Base-by-base conservation (phyloP, 1,284 basidiomycete species). In the Austropuccinia psidii region DNA sequence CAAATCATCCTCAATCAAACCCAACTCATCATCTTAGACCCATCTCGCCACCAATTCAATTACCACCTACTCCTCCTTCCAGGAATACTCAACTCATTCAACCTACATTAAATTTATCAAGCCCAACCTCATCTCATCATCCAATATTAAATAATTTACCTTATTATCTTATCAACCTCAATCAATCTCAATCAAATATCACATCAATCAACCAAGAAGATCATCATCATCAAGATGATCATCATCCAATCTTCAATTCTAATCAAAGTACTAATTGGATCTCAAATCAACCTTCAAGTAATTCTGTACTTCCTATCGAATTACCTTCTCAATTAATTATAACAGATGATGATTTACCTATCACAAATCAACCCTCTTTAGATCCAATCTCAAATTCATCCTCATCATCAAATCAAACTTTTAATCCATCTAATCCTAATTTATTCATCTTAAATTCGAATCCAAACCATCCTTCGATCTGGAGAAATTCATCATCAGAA, bases 401-500 rank as follows among this genome's bases (percentile, higher is more conserved):
- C 21, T 47, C 43, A 47, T 17, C 17, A 47, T 17, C 43, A 21
- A 47, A 47, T 47, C 17, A 17, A 17, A 21, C 21, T 17, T 15
- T 47, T 47, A 47, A 21, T 47, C 17, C 15, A 47, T 15, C 17
- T 17, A 47, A 21, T 17, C 43, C 43, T 15, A 15, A 17, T 47
- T 17, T 15, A 47, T 21, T 54, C 7, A 33, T 29, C 8, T n/a
- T 31, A n/a, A 21, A 24, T 11, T 17, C 39, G 0, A 24, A 55
- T 6, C 29, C 35, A 0, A 54, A 43, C 39, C 49, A 31, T n/a
- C 47, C 35, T 24, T 11, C 9, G 29, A 49, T 43, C 31, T 70
- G 68, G 68, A 60, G 43, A 35, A 54, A 70, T 19, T 17, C 43
- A 31, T 61, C 21, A 15, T 31, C 60, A 4, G 41, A 60, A 33